Evolutionary conservation across 805 yeast species (phyloP).

Genomic region (Myxozyma vanderwaltii): DNA sequence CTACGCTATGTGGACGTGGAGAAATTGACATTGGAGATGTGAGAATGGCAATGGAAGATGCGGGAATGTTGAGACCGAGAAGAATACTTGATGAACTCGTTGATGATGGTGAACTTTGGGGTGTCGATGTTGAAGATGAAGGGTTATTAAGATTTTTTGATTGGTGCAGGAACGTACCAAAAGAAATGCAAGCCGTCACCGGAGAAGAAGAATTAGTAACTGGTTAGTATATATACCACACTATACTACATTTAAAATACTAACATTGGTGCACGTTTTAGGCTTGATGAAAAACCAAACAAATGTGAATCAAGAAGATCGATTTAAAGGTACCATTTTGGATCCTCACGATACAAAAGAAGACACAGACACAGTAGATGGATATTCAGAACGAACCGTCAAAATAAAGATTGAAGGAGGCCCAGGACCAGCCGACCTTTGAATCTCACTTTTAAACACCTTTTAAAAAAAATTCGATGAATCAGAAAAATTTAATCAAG

Average conservation of each 20-base stretch:
- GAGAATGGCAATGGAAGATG: constrained; percentile 62
- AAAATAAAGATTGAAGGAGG: constrained; percentile 21
- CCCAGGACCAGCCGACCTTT: constrained; percentile 18
- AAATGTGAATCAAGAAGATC: constrained; percentile 31
- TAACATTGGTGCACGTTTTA: too few relatives aligned
- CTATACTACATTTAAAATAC: too few relatives aligned
- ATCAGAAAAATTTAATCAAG: too few relatives aligned
- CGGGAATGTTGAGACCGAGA: constrained; percentile 62
- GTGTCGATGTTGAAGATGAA: constrained; percentile 22
- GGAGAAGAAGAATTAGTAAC: constrained; percentile 24
- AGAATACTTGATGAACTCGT: constrained; percentile 28
- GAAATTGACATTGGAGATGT: constrained; percentile 65
- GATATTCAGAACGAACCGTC: neutral
- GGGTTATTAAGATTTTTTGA: constrained; percentile 31
- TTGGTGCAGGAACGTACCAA: constrained; percentile 24
- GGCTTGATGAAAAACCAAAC: constrained; percentile 29
- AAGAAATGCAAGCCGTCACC: constrained; percentile 13
- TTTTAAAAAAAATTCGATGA: neutral
- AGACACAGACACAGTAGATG: constrained; percentile 4
- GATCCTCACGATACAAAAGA: constrained; percentile 6
- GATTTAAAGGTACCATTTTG: constrained; percentile 32
- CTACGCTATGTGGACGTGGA: constrained; percentile 52
- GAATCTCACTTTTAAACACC: neutral
- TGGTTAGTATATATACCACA: too few relatives aligned
- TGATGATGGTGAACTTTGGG: constrained; percentile 24